Conservation (phyloP, 768 basidiomycete genomes). For the Lepiota subincarnata region DNA sequence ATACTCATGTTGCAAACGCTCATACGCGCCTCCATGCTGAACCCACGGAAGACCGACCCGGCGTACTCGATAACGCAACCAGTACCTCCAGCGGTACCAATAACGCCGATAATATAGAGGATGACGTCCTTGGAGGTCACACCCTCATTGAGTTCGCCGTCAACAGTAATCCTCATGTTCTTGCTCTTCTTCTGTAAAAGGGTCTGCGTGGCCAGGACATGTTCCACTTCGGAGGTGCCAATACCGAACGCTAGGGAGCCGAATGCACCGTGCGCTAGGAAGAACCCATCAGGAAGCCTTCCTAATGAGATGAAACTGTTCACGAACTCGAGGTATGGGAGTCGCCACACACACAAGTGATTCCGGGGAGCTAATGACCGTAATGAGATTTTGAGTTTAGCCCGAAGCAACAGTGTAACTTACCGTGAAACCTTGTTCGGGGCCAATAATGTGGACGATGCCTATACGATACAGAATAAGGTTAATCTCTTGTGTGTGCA, state of each 20-base stretch:
- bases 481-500: background rate
- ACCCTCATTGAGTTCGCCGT: conserved; percentile 76
- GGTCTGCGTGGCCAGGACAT: conserved; percentile 90
- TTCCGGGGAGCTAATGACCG: conserved; percentile 58
- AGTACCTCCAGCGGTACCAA: conserved; percentile 92
- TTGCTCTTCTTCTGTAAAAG: conserved; percentile 83
- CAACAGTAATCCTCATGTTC: conserved; percentile 90
- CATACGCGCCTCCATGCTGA: conserved; percentile 91
- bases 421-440: conserved; percentile 90
- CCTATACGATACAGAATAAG: conserved; percentile 35
- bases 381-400: background rate
- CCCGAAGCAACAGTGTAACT: conserved; percentile 15
- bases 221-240: conserved; percentile 92
- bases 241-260: conserved; percentile 92
- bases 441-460: conserved; percentile 87
- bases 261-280: conserved; percentile 82
- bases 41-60: conserved; percentile 79
- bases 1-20: conserved; percentile 95
- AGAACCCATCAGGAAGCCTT: conserved; percentile 1
- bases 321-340: conserved; percentile 86
- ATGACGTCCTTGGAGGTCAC: conserved; percentile 90
- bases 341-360: conserved; percentile 87
- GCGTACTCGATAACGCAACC: conserved; percentile 91
- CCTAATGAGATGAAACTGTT: background rate
- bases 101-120: conserved; percentile 84